A percentile compares a stretch with the other conserved stretches of the same genome.
These are phyloP conservation scores for Chlorella sp. DNA, from an alignment of 139 green algal genomes.

Conservation along the genomic window DNA sequence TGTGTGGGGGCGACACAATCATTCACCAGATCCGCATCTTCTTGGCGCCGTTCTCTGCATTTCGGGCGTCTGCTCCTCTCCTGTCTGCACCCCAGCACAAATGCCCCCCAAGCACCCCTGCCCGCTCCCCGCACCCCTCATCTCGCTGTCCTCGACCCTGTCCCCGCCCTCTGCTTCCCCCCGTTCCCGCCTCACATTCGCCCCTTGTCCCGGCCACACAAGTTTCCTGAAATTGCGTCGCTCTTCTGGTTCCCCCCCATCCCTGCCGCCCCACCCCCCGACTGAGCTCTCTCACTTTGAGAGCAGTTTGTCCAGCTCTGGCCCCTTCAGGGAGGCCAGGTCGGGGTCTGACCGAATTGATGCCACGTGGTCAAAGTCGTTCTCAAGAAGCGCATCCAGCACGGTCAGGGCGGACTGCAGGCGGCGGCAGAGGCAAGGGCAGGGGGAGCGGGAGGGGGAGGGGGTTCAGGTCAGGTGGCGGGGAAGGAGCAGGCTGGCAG, in stretches of 20 bases:
- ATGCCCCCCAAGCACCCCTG: too few relatives aligned
- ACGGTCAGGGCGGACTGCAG: constrained; percentile 59
- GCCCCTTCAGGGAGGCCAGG: constrained; percentile 48
- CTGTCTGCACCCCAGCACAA: too few relatives aligned
- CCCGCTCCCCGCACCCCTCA: too few relatives aligned
- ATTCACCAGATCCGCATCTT: too few relatives aligned
- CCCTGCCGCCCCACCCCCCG: background rate
- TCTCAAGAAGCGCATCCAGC: constrained; percentile 70
- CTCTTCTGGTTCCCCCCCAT: background rate
- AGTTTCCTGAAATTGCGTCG: background rate
- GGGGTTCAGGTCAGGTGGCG: too few relatives aligned
- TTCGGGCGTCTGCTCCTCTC: too few relatives aligned
- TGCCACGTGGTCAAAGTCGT: constrained; percentile 45
- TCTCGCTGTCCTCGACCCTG: background rate
- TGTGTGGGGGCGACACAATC: too few relatives aligned
- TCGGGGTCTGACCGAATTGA: constrained; percentile 64
- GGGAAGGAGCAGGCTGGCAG: background rate
- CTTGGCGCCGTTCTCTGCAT: too few relatives aligned
- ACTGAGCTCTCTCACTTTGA: constrained; percentile 42
- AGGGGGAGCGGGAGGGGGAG: background rate
- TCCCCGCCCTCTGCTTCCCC: too few relatives aligned
- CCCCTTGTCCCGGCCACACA: too few relatives aligned
- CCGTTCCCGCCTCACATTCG: background rate
- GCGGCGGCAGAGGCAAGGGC: background rate
- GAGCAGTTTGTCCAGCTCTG: constrained; percentile 60